Percentiles rank a stretch among this genome's conserved stretches.
phyloP scores from a whole-genome alignment of 1,284 basidiomycete species.

The Marasmius sp. region DNA sequence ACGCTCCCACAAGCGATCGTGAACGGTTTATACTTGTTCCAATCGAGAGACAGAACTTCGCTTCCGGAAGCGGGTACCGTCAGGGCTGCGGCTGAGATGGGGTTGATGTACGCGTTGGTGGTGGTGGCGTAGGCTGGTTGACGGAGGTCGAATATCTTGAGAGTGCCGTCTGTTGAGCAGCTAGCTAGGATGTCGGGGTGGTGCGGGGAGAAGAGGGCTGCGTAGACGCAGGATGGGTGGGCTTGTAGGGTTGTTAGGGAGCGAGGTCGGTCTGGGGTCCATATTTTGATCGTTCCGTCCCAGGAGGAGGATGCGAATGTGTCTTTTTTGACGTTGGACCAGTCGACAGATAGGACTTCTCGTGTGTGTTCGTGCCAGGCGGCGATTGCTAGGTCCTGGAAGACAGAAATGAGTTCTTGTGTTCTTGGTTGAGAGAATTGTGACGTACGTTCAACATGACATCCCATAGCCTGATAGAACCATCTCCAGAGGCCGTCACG shows the following conservation, averaged over 20 bases:
- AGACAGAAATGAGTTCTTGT: constrained; percentile 18
- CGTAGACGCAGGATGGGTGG: constrained; percentile 84
- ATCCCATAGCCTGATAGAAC: constrained; percentile 92
- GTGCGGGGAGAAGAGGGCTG: constrained; percentile 90
- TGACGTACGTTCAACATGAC: constrained; percentile 76
- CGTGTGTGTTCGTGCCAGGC: constrained; percentile 93
- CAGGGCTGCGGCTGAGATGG: constrained; percentile 62
- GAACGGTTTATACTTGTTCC: constrained; percentile 90
- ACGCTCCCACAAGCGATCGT: constrained; percentile 80
- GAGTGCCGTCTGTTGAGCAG: constrained; percentile 82
- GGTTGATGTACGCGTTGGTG: constrained; percentile 57
- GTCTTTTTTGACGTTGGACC: constrained; percentile 94
- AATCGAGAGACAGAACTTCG: constrained; percentile 80
- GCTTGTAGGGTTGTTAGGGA: constrained; percentile 83
- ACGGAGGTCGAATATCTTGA: constrained; percentile 82
- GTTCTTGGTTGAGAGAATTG: constrained; percentile 1
- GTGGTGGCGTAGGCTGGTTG: constrained; percentile 56
- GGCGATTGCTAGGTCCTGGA: constrained; percentile 84
- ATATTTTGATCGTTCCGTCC: constrained; percentile 94
- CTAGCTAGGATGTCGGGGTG: constrained; percentile 80
- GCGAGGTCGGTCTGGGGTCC: constrained; percentile 79
- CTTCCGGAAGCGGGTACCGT: constrained; percentile 71
- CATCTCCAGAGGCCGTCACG: constrained; percentile 87
- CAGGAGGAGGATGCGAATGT: constrained; percentile 88
- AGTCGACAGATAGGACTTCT: constrained; percentile 95